Percentiles rank a stretch among this genome's conserved stretches.
These are phyloP conservation scores for Capsella bursapastoris DNA, from an alignment of 345 rosid genomes.

Conservation along the genomic window DNA sequence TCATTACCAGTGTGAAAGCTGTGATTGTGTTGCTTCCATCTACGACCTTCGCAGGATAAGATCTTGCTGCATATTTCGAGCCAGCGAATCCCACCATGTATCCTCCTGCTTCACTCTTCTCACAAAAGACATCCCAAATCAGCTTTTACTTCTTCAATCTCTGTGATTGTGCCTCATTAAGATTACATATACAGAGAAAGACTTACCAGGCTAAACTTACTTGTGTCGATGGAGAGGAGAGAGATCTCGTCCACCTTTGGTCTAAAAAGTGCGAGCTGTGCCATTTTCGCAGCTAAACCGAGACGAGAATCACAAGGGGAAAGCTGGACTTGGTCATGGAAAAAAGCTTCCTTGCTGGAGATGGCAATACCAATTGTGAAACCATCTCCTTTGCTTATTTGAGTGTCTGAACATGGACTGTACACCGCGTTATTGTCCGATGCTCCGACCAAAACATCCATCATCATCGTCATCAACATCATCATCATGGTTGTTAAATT, in stretches of 20 bases:
- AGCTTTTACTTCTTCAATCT: not conserved
- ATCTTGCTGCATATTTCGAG: slow-evolving; percentile 91
- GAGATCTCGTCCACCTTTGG: slow-evolving; percentile 85
- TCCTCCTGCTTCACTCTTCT: slow-evolving; percentile 66
- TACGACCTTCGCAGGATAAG: slow-evolving; percentile 67
- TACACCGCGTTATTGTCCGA: slow-evolving; percentile 60
- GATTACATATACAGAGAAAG: not conserved
- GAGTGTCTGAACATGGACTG: slow-evolving; percentile 72
- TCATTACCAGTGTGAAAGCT: slow-evolving; percentile 87
- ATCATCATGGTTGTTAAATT: slow-evolving; percentile 22
- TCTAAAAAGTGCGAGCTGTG: slow-evolving; percentile 75
- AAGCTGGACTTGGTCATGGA: slow-evolving; percentile 63
- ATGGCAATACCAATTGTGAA: slow-evolving; percentile 78
- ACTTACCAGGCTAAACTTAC: slow-evolving; percentile 62
- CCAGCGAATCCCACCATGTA: slow-evolving; percentile 96
- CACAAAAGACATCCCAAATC: slow-evolving; percentile 17
- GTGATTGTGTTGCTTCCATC: slow-evolving; percentile 68
- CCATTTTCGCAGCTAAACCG: slow-evolving; percentile 49
- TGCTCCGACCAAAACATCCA: slow-evolving; percentile 46
- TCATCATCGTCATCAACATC: slow-evolving; percentile 7
- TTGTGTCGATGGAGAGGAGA: slow-evolving; percentile 71
- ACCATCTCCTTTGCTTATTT: slow-evolving; percentile 70
- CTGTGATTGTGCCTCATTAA: not conserved
- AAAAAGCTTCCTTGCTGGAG: slow-evolving; percentile 69
- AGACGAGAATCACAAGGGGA: slow-evolving; percentile 92